A percentile compares a stretch with the other conserved stretches of the same genome.
Conservation (phyloP, 2,329 filamentous ascomycete genomes). For the Emergomyces africanus region DNA sequence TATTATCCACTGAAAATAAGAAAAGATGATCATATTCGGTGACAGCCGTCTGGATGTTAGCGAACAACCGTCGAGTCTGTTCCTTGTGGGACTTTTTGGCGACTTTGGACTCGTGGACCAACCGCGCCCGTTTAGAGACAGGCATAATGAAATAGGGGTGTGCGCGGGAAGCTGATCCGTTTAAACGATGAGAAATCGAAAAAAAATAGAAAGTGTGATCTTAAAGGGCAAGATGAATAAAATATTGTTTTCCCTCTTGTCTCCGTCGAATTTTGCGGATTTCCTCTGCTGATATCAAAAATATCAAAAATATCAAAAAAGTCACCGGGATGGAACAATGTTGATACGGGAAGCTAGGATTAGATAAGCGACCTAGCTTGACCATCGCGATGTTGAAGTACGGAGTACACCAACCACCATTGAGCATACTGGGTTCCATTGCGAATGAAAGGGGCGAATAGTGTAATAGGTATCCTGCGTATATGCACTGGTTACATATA, state of each 20-base stretch:
- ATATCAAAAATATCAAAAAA: slow-evolving; percentile 6
- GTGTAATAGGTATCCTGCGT: background rate
- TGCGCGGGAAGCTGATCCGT: background rate
- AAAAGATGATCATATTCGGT: slow-evolving; percentile 83
- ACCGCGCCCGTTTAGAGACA: slow-evolving; percentile 84
- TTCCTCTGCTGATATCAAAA: slow-evolving; percentile 10
- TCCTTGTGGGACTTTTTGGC: slow-evolving; percentile 88
- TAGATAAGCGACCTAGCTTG: slow-evolving; percentile 2
- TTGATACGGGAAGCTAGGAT: slow-evolving; percentile 23
- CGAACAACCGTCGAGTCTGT: slow-evolving; percentile 71
- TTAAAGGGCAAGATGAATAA: background rate
- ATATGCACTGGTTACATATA: background rate
- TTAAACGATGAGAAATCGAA: background rate
- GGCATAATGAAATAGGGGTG: slow-evolving; percentile 51
- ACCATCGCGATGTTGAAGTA: background rate
- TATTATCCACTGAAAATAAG: slow-evolving; percentile 89
- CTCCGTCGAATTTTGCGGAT: slow-evolving; percentile 12
- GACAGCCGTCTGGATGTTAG: slow-evolving; percentile 73
- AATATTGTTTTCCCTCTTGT: background rate
- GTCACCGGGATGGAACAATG: slow-evolving; percentile 20
- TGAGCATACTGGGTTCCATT: background rate
- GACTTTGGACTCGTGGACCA: slow-evolving; percentile 83
- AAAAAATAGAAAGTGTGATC: no score
- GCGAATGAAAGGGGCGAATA: background rate
- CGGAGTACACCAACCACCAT: background rate